Conservation (phyloP, 2,329 filamentous ascomycete genomes). For the Nemania abortiva region DNA sequence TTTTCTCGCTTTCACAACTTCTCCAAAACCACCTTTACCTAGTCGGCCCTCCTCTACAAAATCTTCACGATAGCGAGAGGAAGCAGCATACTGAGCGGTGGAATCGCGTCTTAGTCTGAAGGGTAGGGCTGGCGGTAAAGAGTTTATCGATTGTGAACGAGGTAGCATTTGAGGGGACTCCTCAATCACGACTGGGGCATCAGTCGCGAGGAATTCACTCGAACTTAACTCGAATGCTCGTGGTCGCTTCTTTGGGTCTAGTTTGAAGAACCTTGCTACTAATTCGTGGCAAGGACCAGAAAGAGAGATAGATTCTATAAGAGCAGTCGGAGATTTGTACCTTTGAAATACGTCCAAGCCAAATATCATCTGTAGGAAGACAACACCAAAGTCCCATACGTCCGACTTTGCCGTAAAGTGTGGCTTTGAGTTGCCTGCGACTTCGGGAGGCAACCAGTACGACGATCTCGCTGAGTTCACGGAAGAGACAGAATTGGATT, state of each 20-base stretch:
- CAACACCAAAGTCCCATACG: constrained; percentile 93
- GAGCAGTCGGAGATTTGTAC: constrained; percentile 80
- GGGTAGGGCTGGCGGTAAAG: constrained; percentile 59
- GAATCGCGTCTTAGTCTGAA: constrained; percentile 71
- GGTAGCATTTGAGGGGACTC: constrained; percentile 57
- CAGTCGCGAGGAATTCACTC: constrained; percentile 74
- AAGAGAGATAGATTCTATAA: constrained; percentile 78
- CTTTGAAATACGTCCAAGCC: constrained; percentile 80
- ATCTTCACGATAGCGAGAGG: constrained; percentile 86
- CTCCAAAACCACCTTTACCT: constrained; percentile 94
- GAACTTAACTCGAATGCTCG: constrained; percentile 80
- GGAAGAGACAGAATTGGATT: constrained; percentile 65
- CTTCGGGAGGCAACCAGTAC: constrained; percentile 86
- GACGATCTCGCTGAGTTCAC: constrained; percentile 76
- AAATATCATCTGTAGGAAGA: constrained; percentile 94
- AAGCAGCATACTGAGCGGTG: constrained; percentile 62
- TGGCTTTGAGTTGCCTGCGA: constrained; percentile 70
- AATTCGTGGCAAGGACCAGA: constrained; percentile 84
- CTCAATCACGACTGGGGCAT: constrained; percentile 69
- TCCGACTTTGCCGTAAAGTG: constrained; percentile 84
- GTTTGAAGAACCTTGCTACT: constrained; percentile 84
- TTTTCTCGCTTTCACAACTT: constrained; percentile 94
- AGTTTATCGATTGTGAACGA: constrained; percentile 57
- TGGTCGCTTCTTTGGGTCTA: constrained; percentile 84
- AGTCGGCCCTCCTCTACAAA: constrained; percentile 91